phyloP scores from a whole-genome alignment of 2,329 filamentous ascomycete species.

The Trichophaea hybrida region DNA sequence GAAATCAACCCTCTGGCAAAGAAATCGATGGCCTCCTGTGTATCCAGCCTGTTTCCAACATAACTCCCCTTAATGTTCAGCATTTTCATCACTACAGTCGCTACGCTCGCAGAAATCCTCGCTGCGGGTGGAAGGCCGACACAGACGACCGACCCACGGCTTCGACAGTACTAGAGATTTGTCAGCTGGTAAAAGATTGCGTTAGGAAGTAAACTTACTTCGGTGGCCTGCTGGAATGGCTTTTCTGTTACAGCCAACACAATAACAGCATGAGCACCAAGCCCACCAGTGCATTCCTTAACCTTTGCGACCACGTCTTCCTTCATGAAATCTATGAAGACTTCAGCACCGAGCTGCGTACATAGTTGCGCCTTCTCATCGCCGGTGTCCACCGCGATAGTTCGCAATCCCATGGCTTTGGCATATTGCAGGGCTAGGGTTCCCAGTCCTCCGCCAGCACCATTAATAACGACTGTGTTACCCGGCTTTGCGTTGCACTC shows the following conservation, averaged over 20 bases:
- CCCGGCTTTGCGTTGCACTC: constrained; percentile 62
- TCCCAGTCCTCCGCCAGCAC: constrained; percentile 71
- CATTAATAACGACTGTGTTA: constrained; percentile 69
- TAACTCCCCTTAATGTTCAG: constrained; percentile 85
- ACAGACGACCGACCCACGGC: constrained; percentile 68
- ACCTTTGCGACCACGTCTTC: constrained; percentile 74
- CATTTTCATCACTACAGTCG: constrained; percentile 80
- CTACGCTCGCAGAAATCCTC: constrained; percentile 68
- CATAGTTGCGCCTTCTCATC: constrained; percentile 64
- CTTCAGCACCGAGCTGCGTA: constrained; percentile 51
- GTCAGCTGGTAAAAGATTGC: neutral
- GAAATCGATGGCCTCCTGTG: constrained; percentile 80
- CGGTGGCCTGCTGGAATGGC: constrained; percentile 88
- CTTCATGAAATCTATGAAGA: constrained; percentile 70
- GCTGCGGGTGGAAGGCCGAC: constrained; percentile 77
- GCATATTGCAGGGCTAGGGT: constrained; percentile 55
- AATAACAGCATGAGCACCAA: constrained; percentile 76
- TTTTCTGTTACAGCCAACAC: constrained; percentile 76
- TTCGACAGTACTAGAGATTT: constrained; percentile 53
- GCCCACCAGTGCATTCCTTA: constrained; percentile 65
- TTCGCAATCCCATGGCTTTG: constrained; percentile 71
- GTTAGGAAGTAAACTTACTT: constrained; percentile 28
- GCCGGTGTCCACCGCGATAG: constrained; percentile 71
- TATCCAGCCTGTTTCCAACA: constrained; percentile 82
- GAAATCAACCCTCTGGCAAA: constrained; percentile 72